Percentiles rank a stretch among this genome's conserved stretches.
Conservation (phyloP, 306 rosid genomes). For the Fagus crenata region DNA sequence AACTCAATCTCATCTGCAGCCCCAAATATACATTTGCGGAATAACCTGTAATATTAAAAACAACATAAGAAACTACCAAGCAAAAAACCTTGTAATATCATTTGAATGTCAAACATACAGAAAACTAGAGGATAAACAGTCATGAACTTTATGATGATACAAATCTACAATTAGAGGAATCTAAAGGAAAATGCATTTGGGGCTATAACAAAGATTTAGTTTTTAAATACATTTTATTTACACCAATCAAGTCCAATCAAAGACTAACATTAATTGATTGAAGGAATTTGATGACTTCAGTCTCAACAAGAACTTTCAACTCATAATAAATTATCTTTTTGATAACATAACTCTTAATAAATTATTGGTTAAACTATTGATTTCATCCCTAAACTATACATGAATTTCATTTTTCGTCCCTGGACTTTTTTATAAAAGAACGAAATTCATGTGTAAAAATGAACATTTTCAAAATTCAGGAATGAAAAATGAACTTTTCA, state of each 20-base stretch:
- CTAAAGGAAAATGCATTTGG: neutral
- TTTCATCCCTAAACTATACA: no score
- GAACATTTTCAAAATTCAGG: no score
- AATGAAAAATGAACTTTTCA: no score
- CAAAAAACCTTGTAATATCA: neutral
- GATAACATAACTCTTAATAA: no score
- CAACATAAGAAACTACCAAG: neutral
- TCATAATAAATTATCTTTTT: neutral
- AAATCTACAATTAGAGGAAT: neutral
- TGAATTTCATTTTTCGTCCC: no score
- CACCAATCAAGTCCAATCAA: no score
- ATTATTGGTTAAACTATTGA: no score
- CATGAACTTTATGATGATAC: neutral
- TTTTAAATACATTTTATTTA: neutral
- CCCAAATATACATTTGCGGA: constrained; percentile 27
- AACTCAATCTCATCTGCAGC: constrained; percentile 35
- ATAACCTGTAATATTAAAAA: constrained; percentile 18
- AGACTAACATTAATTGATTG: no score
- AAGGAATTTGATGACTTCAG: neutral
- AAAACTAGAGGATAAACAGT: neutral
- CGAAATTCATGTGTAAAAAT: no score
- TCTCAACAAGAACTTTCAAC: neutral
- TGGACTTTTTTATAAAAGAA: no score
- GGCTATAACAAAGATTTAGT: neutral
- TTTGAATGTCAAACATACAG: neutral